These are phyloP conservation scores for Claviceps arundinis DNA, from an alignment of 2,329 filamentous ascomycete genomes.

Conservation along the genomic window DNA sequence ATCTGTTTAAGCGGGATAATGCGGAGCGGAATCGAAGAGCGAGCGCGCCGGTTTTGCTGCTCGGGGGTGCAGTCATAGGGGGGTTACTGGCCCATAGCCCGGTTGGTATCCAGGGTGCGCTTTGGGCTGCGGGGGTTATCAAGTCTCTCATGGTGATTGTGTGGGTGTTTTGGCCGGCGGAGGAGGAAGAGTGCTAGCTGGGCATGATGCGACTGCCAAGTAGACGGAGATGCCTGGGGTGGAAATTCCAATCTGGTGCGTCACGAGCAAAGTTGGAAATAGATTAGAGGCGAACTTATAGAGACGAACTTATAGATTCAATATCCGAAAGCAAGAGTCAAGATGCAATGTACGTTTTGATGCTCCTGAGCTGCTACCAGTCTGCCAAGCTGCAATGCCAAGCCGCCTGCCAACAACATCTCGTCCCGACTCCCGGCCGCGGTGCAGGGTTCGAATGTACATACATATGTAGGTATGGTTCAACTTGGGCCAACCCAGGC, in stretches of 20 bases:
- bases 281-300: too few relatives aligned
- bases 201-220: background rate
- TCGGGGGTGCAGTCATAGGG: constrained; percentile 36
- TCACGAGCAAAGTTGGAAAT: too few relatives aligned
- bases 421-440: too few relatives aligned
- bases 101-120: constrained; percentile 35
- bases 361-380: too few relatives aligned
- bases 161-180: constrained; percentile 49
- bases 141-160: constrained; percentile 42
- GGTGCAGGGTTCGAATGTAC: background rate
- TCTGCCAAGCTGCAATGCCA: too few relatives aligned
- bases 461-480: too few relatives aligned
- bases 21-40: constrained; percentile 37
- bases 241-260: too few relatives aligned
- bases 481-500: background rate
- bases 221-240: too few relatives aligned
- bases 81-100: constrained; percentile 35
- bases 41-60: constrained; percentile 34
- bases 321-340: too few relatives aligned
- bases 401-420: too few relatives aligned
- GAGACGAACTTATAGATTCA: too few relatives aligned
- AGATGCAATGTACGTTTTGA: too few relatives aligned
- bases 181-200: constrained; percentile 18
- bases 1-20: constrained; percentile 31
- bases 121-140: constrained; percentile 46